A percentile compares a stretch with the other conserved stretches of the same genome.
These are phyloP conservation scores for Wickerhamomyces mucosus DNA, from an alignment of 805 yeast genomes.

Conservation along the genomic window DNA sequence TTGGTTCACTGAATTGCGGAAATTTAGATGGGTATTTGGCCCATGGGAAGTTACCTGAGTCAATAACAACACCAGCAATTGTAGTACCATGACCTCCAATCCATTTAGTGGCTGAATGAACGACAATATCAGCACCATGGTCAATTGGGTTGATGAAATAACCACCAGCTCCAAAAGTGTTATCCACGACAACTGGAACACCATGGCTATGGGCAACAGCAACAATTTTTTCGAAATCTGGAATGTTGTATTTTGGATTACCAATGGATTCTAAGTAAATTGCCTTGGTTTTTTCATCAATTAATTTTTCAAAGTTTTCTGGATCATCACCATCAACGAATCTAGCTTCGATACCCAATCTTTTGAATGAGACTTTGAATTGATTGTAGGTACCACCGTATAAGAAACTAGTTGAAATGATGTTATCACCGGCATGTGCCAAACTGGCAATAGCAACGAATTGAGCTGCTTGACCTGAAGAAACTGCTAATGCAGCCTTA, in stretches of 20 bases:
- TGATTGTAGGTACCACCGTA: constrained; percentile 98
- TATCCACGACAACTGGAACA: constrained; percentile 85
- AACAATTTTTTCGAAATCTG: constrained; percentile 74
- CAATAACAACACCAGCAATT: constrained; percentile 84
- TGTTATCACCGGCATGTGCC: constrained; percentile 84
- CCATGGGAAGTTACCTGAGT: constrained; percentile 93
- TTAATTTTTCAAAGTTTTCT: constrained; percentile 59
- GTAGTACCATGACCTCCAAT: constrained; percentile 97
- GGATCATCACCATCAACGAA: constrained; percentile 76
- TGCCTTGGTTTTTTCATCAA: constrained; percentile 84
- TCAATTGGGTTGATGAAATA: constrained; percentile 75
- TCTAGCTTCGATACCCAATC: constrained; percentile 77
- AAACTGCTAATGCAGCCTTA: constrained; percentile 76
- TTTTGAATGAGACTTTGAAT: constrained; percentile 84
- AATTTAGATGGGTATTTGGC: constrained; percentile 71
- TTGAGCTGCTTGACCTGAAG: constrained; percentile 98
- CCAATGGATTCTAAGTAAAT: constrained; percentile 86
- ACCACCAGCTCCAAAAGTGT: constrained; percentile 97
- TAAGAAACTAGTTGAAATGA: constrained; percentile 74
- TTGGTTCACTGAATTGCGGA: constrained; percentile 87
- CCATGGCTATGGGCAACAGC: constrained; percentile 80
- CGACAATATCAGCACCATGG: constrained; percentile 85
- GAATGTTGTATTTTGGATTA: constrained; percentile 86
- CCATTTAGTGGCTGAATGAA: constrained; percentile 96
- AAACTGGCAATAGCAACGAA: constrained; percentile 73